Conservation (phyloP, 768 basidiomycete species). For the Naganishia vishniacii region DNA sequence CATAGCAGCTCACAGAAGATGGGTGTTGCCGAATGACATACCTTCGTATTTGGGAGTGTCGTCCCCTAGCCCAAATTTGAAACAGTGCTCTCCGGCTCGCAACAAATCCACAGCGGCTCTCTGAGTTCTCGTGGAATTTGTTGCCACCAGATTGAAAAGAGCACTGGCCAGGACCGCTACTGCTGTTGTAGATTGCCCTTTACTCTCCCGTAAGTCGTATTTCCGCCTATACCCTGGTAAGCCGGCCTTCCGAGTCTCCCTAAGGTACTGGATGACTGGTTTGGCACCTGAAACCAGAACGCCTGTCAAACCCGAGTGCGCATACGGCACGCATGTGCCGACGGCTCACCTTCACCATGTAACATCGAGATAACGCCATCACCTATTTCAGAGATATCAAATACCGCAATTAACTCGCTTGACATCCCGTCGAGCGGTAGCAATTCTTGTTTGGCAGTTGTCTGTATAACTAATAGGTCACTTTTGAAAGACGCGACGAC, state of each 20-base stretch:
- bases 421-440: conserved; percentile 19
- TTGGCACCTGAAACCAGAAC: neutral
- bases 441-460: conserved; percentile 20
- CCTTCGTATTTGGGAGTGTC: conserved; percentile 21
- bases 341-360: conserved; percentile 12
- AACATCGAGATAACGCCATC: conserved; percentile 17
- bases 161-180: conserved; percentile 13
- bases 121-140: conserved; percentile 9
- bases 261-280: conserved; percentile 17
- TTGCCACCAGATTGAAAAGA: conserved; percentile 11
- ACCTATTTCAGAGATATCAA: conserved; percentile 4
- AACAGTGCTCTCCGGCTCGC: conserved; percentile 3
- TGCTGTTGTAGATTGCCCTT: conserved; percentile 9
- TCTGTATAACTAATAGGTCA: conserved; percentile 21
- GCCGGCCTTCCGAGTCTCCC: neutral
- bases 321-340: too few species aligned
- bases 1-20: neutral
- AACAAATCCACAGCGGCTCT: neutral
- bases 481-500: conserved; percentile 12
- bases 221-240: neutral
- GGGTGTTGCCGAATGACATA: neutral
- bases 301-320: neutral
- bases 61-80: conserved; percentile 10
- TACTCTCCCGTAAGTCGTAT: conserved; percentile 6
- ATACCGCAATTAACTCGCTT: conserved; percentile 21